Evolutionary conservation across 23 red algal species (phyloP).

Genomic region (Gracilaria caudata): DNA sequence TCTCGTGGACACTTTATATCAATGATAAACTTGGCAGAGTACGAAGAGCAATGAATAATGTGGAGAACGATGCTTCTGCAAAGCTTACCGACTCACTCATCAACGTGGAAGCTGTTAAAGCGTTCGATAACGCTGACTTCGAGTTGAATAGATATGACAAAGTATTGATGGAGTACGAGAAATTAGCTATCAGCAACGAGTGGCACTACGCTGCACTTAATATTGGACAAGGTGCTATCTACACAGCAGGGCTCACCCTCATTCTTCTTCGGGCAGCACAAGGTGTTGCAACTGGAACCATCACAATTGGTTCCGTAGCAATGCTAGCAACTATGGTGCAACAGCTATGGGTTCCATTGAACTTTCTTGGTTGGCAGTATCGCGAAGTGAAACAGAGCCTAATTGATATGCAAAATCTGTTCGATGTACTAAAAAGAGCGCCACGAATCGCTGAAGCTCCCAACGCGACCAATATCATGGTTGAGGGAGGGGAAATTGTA

Average conservation of each 20-base stretch:
- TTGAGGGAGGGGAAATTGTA: constrained; percentile 77
- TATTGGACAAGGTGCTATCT: constrained; percentile 81
- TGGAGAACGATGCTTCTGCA: constrained; percentile 88
- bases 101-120: constrained; percentile 77
- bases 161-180: constrained; percentile 80
- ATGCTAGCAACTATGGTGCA: constrained; percentile 92
- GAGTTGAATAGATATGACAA: constrained; percentile 81
- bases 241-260: constrained; percentile 64
- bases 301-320: constrained; percentile 89
- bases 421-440: constrained; percentile 68
- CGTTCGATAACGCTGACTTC: constrained; percentile 77
- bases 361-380: constrained; percentile 99
- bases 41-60: constrained; percentile 62
- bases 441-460: constrained; percentile 67
- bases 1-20: constrained; percentile 74
- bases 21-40: constrained; percentile 73
- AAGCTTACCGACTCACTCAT: constrained; percentile 86
- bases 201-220: constrained; percentile 80
- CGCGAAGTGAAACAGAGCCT: constrained; percentile 95
- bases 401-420: constrained; percentile 95
- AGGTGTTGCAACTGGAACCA: constrained; percentile 63
- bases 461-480: constrained; percentile 52
- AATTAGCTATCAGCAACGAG: constrained; percentile 77
- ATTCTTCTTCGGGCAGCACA: constrained; percentile 65
- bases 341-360: constrained; percentile 91